These are phyloP conservation scores for Sphaerulina populicola DNA, from an alignment of 2,329 filamentous ascomycete species.

Conservation along the genomic window DNA sequence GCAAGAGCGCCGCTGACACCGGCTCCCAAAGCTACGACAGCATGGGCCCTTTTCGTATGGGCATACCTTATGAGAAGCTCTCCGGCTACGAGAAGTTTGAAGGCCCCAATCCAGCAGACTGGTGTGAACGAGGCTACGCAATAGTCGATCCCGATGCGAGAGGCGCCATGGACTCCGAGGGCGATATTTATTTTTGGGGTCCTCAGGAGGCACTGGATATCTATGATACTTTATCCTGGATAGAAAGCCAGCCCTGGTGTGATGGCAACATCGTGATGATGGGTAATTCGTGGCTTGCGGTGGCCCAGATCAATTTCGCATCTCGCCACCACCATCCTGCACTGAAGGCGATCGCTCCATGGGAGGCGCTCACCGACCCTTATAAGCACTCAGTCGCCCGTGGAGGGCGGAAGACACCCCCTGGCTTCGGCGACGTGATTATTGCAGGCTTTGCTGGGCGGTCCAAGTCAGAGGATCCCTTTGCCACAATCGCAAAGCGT, in stretches of 20 bases:
- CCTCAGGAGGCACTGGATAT: background rate
- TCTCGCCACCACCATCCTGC: slow-evolving; percentile 35
- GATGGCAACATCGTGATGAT: slow-evolving; percentile 38
- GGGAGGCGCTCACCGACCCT: slow-evolving; percentile 40
- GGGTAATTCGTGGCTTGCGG: slow-evolving; percentile 39
- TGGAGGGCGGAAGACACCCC: background rate
- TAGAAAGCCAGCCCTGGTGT: slow-evolving; percentile 34
- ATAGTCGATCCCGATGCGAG: slow-evolving; percentile 31
- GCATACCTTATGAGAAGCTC: background rate
- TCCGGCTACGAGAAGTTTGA: slow-evolving; percentile 21
- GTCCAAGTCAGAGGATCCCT: background rate
- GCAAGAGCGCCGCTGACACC: background rate
- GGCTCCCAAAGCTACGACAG: no score
- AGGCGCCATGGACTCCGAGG: slow-evolving; percentile 31
- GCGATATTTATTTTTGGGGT: slow-evolving; percentile 19
- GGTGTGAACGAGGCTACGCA: slow-evolving; percentile 30
- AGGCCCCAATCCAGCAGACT: slow-evolving; percentile 33
- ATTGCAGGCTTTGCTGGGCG: background rate
- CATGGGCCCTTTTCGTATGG: background rate
- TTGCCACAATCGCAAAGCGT: background rate
- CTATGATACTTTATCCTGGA: background rate
- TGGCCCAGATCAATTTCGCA: slow-evolving; percentile 35
- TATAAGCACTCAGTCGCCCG: slow-evolving; percentile 28
- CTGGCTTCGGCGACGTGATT: background rate
- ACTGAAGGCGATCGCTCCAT: slow-evolving; percentile 38